Percentiles rank a stretch among this genome's conserved stretches.
phyloP scores from a whole-genome alignment of 192 early-diverging fungal species.

The Pilaira anomala region DNA sequence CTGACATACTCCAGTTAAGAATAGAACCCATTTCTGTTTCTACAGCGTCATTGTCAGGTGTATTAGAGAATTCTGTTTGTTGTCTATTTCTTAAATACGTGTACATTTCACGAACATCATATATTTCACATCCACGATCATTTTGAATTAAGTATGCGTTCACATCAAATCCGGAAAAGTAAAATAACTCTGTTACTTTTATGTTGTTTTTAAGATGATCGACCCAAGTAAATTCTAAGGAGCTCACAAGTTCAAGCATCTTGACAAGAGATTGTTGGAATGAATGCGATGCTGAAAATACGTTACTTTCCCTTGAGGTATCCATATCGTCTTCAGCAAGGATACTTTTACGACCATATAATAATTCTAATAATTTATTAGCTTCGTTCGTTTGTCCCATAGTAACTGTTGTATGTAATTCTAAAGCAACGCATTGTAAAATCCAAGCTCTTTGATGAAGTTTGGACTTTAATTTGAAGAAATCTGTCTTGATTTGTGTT shows the following conservation, averaged over 20 bases:
- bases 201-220: constrained; percentile 32
- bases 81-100: constrained; percentile 42
- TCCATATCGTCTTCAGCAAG: constrained; percentile 18
- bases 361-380: constrained; percentile 34
- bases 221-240: constrained; percentile 57
- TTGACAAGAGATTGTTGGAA: constrained; percentile 68
- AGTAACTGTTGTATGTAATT: constrained; percentile 62
- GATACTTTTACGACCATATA: constrained; percentile 32
- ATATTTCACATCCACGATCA: constrained; percentile 57
- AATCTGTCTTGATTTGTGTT: neutral
- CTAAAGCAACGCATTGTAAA: constrained; percentile 79
- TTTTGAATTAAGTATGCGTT: constrained; percentile 50
- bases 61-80: constrained; percentile 25
- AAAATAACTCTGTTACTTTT: constrained; percentile 22
- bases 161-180: constrained; percentile 48
- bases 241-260: constrained; percentile 68
- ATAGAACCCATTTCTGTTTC: constrained; percentile 54
- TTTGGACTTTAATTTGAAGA: constrained; percentile 47
- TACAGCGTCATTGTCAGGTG: constrained; percentile 48
- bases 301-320: neutral
- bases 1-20: constrained; percentile 59
- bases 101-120: constrained; percentile 70
- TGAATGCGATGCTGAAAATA: neutral
- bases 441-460: constrained; percentile 88
- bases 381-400: constrained; percentile 39